These are phyloP conservation scores for Wickerhamiella lipophila DNA, from an alignment of 805 yeast species.

Conservation along the genomic window DNA sequence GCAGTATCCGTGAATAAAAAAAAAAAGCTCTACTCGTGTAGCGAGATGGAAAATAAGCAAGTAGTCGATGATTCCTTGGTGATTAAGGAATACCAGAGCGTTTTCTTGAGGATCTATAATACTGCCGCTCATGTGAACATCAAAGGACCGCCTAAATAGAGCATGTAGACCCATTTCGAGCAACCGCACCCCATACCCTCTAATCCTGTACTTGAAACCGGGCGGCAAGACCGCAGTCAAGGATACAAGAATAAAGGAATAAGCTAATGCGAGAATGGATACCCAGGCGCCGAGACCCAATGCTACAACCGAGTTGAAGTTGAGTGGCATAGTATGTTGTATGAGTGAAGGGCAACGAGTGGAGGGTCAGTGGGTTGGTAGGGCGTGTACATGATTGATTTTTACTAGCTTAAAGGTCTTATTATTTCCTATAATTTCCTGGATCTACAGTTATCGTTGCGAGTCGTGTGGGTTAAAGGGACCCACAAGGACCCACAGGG, in stretches of 20 bases:
- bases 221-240: neutral
- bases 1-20: slow-evolving; percentile 29
- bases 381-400: too few relatives aligned
- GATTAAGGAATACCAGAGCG: slow-evolving; percentile 40
- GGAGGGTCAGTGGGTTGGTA: neutral
- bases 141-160: slow-evolving; percentile 1
- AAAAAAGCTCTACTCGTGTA: slow-evolving; percentile 25
- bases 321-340: slow-evolving; percentile 9
- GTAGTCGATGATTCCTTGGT: slow-evolving; percentile 56
- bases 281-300: neutral
- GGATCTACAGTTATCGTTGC: too few relatives aligned
- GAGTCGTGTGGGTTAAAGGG: too few relatives aligned
- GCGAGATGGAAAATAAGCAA: slow-evolving; percentile 35
- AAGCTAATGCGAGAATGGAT: neutral
- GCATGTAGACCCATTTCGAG: neutral
- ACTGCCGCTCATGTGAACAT: slow-evolving; percentile 14
- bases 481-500: too few relatives aligned
- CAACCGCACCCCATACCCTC: slow-evolving; percentile 7
- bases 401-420: too few relatives aligned
- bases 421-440: too few relatives aligned
- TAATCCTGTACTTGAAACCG: neutral
- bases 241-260: neutral
- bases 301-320: slow-evolving; percentile 8
- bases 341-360: slow-evolving; percentile 1
- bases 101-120: slow-evolving; percentile 20